phyloP scores from a whole-genome alignment of 768 basidiomycete genomes.

The Porpolomopsis calyptriformis region DNA sequence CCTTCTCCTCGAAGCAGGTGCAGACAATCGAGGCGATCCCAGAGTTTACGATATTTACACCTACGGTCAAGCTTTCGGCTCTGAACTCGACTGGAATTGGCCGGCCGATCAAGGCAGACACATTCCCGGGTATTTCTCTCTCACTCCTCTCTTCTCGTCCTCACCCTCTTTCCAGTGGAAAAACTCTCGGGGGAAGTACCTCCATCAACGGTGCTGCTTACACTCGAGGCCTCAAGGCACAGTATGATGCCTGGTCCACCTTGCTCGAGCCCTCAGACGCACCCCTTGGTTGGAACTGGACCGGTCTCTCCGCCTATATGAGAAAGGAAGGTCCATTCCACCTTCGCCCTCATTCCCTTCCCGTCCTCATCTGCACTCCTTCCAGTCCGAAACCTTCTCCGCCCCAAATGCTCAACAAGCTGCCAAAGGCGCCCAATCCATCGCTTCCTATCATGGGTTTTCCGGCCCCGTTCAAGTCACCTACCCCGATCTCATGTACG shows the following conservation, averaged over 20 bases:
- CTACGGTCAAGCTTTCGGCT: constrained; percentile 32
- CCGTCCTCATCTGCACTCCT: neutral
- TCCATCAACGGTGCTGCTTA: constrained; percentile 41
- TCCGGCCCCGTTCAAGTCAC: constrained; percentile 45
- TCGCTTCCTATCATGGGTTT: constrained; percentile 40
- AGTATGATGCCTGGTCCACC: constrained; percentile 33
- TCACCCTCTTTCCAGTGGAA: constrained; percentile 24
- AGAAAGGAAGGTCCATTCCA: constrained; percentile 27
- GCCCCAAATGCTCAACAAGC: constrained; percentile 35
- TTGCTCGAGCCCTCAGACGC: constrained; percentile 23
- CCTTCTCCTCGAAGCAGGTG: constrained; percentile 42
- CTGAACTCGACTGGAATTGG: constrained; percentile 38
- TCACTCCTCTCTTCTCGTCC: neutral
- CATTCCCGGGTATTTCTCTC: constrained; percentile 27
- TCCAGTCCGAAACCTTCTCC: constrained; percentile 37
- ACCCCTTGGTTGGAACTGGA: constrained; percentile 38
- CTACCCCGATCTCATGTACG: constrained; percentile 43
- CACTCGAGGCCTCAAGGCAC: constrained; percentile 32
- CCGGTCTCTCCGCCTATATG: constrained; percentile 34
- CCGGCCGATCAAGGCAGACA: constrained; percentile 30
- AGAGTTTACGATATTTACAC: constrained; percentile 36
- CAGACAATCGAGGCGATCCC: constrained; percentile 33
- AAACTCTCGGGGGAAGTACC: constrained; percentile 35
- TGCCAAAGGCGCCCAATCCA: constrained; percentile 36
- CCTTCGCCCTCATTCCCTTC: neutral